Evolutionary conservation across 2,329 filamentous ascomycete genomes (phyloP).

Genomic region (Pseudogymnoascus sp.): DNA sequence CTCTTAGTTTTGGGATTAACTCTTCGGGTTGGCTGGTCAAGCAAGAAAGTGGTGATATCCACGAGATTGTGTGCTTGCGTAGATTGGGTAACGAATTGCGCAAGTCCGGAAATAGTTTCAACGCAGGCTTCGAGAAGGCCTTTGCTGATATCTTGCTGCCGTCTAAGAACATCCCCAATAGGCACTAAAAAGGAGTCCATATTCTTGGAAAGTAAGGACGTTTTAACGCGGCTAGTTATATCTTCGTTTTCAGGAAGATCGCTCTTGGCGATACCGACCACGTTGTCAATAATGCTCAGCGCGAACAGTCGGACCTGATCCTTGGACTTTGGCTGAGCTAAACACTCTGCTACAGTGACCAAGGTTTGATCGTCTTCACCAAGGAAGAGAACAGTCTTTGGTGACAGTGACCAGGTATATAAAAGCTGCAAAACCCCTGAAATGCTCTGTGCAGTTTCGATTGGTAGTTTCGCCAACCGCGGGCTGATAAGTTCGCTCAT

Average conservation of each 20-base stretch:
- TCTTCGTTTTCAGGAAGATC: slow-evolving; percentile 44
- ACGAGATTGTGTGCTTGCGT: slow-evolving; percentile 70
- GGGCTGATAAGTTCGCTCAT: slow-evolving; percentile 69
- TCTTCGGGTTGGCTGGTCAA: slow-evolving; percentile 75
- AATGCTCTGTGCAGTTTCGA: slow-evolving; percentile 82
- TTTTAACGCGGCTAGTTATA: slow-evolving; percentile 39
- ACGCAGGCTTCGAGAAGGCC: slow-evolving; percentile 73
- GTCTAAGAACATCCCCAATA: slow-evolving; percentile 59
- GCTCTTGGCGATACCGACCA: slow-evolving; percentile 53
- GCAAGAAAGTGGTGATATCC: slow-evolving; percentile 69
- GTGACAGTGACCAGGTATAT: slow-evolving; percentile 67
- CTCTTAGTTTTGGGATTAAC: slow-evolving; percentile 80
- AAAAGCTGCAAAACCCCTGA: slow-evolving; percentile 77
- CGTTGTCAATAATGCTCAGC: slow-evolving; percentile 63
- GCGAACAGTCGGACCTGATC: slow-evolving; percentile 81
- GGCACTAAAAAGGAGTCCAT: slow-evolving; percentile 55
- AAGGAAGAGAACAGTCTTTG: slow-evolving; percentile 61
- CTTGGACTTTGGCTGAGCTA: slow-evolving; percentile 66
- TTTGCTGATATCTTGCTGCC: slow-evolving; percentile 49
- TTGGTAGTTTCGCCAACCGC: slow-evolving; percentile 66
- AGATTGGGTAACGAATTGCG: slow-evolving; percentile 59
- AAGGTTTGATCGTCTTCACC: slow-evolving; percentile 52
- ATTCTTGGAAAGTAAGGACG: slow-evolving; percentile 49
- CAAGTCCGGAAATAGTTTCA: slow-evolving; percentile 67
- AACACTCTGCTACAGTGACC: slow-evolving; percentile 60